phyloP scores from a whole-genome alignment of 1,139 yeast genomes.

The Hemisphaericaspora lyxosophila region DNA sequence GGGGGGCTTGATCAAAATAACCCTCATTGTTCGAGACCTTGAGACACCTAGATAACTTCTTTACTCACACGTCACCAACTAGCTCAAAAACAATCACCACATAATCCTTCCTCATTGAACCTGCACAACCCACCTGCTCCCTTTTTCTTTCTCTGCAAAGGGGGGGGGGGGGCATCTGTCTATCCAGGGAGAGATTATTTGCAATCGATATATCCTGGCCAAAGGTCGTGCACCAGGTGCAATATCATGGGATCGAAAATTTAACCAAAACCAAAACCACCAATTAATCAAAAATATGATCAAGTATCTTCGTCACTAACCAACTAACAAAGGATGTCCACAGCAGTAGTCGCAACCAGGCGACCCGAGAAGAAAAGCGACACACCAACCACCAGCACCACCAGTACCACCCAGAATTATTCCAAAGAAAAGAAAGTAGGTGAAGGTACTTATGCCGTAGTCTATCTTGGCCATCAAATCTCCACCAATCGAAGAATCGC shows the following conservation, averaged over 20 bases:
- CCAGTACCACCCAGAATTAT: constrained; percentile 22
- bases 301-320: not conserved
- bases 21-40: no score
- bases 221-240: not conserved
- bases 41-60: no score
- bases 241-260: not conserved
- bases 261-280: not conserved
- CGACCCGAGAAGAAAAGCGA: not conserved
- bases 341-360: constrained; percentile 4
- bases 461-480: constrained; percentile 73
- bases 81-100: no score
- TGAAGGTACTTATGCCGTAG: constrained; percentile 99
- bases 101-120: no score
- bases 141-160: no score
- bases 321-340: not conserved
- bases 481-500: constrained; percentile 69
- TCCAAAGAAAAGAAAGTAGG: constrained; percentile 82
- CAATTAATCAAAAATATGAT: not conserved
- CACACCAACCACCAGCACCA: not conserved
- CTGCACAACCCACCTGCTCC: no score
- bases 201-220: not conserved
- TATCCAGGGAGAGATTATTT: no score
- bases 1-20: no score
- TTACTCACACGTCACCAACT: no score
- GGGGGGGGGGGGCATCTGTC: no score